Evolutionary conservation across 306 rosid genomes (phyloP).

Genomic region (Vicia sativa): DNA sequence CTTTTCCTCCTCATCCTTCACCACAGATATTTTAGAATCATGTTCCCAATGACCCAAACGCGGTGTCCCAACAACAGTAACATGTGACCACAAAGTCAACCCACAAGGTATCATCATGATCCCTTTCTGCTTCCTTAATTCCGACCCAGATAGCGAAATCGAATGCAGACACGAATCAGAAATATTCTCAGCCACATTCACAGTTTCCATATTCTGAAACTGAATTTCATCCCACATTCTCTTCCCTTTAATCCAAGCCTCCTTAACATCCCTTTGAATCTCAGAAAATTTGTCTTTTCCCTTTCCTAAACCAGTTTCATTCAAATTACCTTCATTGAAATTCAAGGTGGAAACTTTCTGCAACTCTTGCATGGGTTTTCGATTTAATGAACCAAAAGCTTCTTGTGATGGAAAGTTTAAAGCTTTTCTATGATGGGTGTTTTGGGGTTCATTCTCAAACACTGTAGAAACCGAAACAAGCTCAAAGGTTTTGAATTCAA

Average conservation of each 20-base stretch:
- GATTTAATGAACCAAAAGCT: constrained; percentile 41
- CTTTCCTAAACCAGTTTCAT: neutral
- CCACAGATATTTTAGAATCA: constrained; percentile 72
- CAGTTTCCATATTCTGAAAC: constrained; percentile 42
- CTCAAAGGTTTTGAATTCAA: constrained; percentile 60
- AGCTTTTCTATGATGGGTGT: constrained; percentile 35
- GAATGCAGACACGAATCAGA: constrained; percentile 71
- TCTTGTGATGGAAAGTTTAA: constrained; percentile 41
- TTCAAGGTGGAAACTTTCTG: constrained; percentile 64
- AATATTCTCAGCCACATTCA: constrained; percentile 24
- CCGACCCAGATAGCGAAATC: constrained; percentile 58
- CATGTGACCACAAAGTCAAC: constrained; percentile 82
- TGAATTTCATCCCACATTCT: constrained; percentile 70
- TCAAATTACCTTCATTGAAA: constrained; percentile 47
- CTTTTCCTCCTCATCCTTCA: constrained; percentile 74
- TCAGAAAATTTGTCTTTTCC: neutral
- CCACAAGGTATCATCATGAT: constrained; percentile 81
- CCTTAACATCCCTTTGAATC: constrained; percentile 9
- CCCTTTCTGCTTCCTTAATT: constrained; percentile 49
- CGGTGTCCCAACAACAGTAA: constrained; percentile 93
- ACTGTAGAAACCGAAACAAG: constrained; percentile 43
- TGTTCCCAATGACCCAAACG: constrained; percentile 74
- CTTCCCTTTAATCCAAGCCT: constrained; percentile 76
- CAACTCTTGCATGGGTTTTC: constrained; percentile 50
- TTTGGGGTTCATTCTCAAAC: constrained; percentile 44